Evolutionary conservation across 495 filamentous ascomycete species (phyloP).

Genomic region (Xylaria scruposa): DNA sequence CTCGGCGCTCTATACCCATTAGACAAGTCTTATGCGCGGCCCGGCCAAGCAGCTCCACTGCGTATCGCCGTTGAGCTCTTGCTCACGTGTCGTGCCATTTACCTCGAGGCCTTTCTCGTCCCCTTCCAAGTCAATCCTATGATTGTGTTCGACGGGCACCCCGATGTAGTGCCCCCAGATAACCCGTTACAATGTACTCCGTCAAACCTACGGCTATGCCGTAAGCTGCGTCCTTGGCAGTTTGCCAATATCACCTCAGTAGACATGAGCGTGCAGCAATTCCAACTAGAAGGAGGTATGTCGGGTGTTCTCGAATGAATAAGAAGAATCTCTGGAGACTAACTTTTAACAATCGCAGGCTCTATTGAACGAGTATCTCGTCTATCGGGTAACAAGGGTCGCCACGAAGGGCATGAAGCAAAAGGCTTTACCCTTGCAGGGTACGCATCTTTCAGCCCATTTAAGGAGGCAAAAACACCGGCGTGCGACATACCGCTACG

Average conservation of each 20-base stretch:
- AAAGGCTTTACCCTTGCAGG: conserved; percentile 28
- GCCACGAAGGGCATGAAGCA: conserved; percentile 32
- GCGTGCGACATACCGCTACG: neutral
- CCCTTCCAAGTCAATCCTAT: conserved; percentile 40
- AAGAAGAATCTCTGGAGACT: neutral
- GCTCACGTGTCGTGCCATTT: conserved; percentile 37
- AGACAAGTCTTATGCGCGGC: conserved; percentile 25
- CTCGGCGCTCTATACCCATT: conserved; percentile 28
- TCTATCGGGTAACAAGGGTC: conserved; percentile 33
- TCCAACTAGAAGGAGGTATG: conserved; percentile 39
- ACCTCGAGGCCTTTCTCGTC: conserved; percentile 37
- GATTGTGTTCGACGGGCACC: conserved; percentile 33
- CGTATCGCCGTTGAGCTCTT: conserved; percentile 32
- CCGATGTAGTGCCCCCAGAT: conserved; percentile 27
- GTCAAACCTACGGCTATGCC: conserved; percentile 13
- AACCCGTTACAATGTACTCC: conserved; percentile 29
- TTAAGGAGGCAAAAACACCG: conserved; percentile 5
- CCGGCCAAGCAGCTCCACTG: conserved; percentile 34
- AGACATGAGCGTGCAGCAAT: conserved; percentile 34
- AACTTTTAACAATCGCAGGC: conserved; percentile 18
- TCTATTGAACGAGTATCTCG: conserved; percentile 38
- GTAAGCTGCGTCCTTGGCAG: conserved; percentile 37
- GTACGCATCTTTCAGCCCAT: conserved; percentile 29
- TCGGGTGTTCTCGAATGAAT: neutral
- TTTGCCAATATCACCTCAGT: conserved; percentile 39